Base-by-base conservation (phyloP, 2,329 filamentous ascomycete species). In the Nigrograna mackinnonii region DNA sequence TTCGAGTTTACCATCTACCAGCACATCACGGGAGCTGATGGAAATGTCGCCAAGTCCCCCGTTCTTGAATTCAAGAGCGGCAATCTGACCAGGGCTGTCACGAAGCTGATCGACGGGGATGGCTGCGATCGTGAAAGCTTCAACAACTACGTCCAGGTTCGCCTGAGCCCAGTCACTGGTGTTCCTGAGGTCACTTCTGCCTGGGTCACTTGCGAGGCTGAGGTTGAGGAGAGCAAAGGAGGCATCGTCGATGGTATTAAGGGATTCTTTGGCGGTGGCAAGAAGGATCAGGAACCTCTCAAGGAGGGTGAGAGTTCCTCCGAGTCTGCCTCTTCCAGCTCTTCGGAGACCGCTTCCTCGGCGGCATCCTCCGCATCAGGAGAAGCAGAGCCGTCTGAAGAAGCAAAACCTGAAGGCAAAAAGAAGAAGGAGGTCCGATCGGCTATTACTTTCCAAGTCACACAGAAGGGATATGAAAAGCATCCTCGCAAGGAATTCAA, bases 181-280 rank as follows among this genome's bases (percentile, higher is more conserved):
- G 83, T 95, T 54, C 89, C 95, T 3, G 86, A 91, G 47, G 79
- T 97, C 38, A 69, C 80, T 42, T 83, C 83, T 56, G 87, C 87
- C n/a, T 79, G 79, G 43, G 85, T 94, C 5, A 91, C 91, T 66
- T 99, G 94, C 62, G 89, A 95, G 65, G 82, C 86, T 19, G 88
- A 95, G 39, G 79, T 78, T 4, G 67, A 72, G 6, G 83, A 85
- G 35, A 83, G 83, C 69, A 89, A 91, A 66, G 89, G 88, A 50
- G 85, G 86, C 38, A 81, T 97, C 36, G 88, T 96, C 35, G 92
- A 96, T 61, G 91, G 90, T 32, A 89, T 97, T 53, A 99, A 99
- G 78, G 95, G 91, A 52, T 82, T 96, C 49, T 95, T 99, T 63
- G 94, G 94, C 5, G 94, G 92, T 19, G 88, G 88, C 60, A 90